Base-by-base conservation (phyloP, 306 rosid species). In the Argentina anserina region DNA sequence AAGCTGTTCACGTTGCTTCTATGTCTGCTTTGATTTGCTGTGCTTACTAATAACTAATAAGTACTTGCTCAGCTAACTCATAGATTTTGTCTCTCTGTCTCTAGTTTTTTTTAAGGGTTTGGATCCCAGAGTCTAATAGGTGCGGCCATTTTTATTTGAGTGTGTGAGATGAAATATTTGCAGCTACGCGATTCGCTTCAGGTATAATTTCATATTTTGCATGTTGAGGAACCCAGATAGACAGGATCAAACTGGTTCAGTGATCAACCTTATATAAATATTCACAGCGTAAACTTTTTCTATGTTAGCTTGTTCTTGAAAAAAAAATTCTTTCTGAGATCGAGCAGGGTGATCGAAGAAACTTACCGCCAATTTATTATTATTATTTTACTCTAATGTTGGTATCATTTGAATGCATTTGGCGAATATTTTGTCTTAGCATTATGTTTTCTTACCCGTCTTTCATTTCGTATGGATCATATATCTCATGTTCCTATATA, bases 1-100 rank as follows among this genome's bases (percentile, higher is more conserved):
- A 81, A 83, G 83, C 77, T 70, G 74, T 76, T 73, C 78, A 81
- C 89, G 80, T 66, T 73, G 87, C 80, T 82, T 67, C 72, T 45
- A 25, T 76, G 80, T 77, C 77, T 72, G 43, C 81, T 83, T 61
- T 28, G 53, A 58, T 80, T 79, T 69, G 75, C n/a, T 71, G 21
- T 23, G 43, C n/a, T 43, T 60, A 9, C 23, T 52, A 49, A 72
- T 78, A 74, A 76, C 60, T 76, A 79, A 9, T 25, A 9, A 50
- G 71, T 74, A 66, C 83, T 85, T 81, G 85, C 76, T 87, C 79
- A 77, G 81, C 90, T 75, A 81, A 85, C 89, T 70, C 14, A 79
- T 56, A 80, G 86, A 84, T 76, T 83, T 78, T 84, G 89, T 88
- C 88, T 71, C 86, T 66, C 77, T 69, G 29, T 43, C 23, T 47